phyloP scores from a whole-genome alignment of 345 rosid genomes.

The Nephelium lappaceum region DNA sequence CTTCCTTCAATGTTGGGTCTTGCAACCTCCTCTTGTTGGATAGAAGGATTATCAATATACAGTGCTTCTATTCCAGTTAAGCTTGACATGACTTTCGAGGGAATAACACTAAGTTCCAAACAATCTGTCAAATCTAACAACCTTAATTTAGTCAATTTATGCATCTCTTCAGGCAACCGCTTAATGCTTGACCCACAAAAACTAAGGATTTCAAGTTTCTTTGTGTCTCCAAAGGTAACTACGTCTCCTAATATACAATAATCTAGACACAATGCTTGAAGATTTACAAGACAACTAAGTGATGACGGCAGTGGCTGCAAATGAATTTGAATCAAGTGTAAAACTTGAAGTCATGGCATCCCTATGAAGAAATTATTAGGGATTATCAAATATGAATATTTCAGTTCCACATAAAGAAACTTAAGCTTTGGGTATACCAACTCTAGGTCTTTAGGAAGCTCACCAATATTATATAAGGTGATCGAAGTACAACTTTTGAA shows the following conservation, averaged over 20 bases:
- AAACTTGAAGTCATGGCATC: slow-evolving; percentile 5
- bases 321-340: slow-evolving; percentile 10
- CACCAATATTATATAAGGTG: background rate
- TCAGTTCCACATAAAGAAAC: background rate
- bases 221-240: slow-evolving; percentile 7
- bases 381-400: background rate
- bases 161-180: slow-evolving; percentile 5
- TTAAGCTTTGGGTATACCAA: slow-evolving; percentile 20
- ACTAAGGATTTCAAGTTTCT: slow-evolving; percentile 26
- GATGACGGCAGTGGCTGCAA: slow-evolving; percentile 19
- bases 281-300: slow-evolving; percentile 1
- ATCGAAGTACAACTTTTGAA: background rate
- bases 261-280: slow-evolving; percentile 25
- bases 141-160: slow-evolving; percentile 3
- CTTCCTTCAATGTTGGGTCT: background rate
- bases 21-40: slow-evolving; percentile 3
- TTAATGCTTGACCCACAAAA: slow-evolving; percentile 5
- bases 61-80: slow-evolving; percentile 26
- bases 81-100: slow-evolving; percentile 17
- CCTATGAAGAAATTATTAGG: background rate
- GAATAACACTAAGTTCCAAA: slow-evolving; percentile 8
- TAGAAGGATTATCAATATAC: slow-evolving; percentile 5
- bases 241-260: slow-evolving; percentile 4
- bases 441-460: slow-evolving; percentile 5
- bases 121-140: slow-evolving; percentile 24